Conservation (phyloP, 352 stramenopile species). For the Albugo laibachii region DNA sequence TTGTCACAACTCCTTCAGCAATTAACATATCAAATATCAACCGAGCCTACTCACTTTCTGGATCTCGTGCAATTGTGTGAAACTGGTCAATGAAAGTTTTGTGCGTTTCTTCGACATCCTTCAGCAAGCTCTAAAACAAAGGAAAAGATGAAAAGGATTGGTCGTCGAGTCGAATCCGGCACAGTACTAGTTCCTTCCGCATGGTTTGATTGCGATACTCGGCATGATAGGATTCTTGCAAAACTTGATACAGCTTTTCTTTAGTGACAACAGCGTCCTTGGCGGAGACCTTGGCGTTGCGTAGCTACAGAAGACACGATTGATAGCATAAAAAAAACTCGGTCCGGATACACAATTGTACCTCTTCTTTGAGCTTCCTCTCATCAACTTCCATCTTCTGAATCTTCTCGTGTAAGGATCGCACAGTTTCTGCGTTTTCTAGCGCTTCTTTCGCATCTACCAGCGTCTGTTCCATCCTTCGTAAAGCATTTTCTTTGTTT, state of each 20-base stretch:
- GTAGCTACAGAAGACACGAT: conserved; percentile 15
- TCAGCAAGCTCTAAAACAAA: conserved; percentile 1
- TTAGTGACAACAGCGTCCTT: conserved; percentile 32
- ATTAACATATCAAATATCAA: not conserved
- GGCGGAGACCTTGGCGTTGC: conserved; percentile 45
- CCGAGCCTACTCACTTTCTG: conserved; percentile 14
- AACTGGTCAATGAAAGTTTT: conserved; percentile 29
- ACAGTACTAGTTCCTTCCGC: conserved; percentile 24
- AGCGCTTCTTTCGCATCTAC: conserved; percentile 24
- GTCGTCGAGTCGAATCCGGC: not conserved
- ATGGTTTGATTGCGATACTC: conserved; percentile 24
- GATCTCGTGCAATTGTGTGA: conserved; percentile 20
- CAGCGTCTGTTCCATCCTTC: conserved; percentile 20
- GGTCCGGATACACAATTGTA: conserved; percentile 3
- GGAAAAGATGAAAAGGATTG: not conserved
- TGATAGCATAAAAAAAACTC: not conserved
- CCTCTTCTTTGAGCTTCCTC: conserved; percentile 50
- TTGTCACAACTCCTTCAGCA: conserved; percentile 4
- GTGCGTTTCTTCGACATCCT: conserved; percentile 19
- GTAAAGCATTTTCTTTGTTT: conserved; percentile 31
- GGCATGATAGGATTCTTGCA: conserved; percentile 27
- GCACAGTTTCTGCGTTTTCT: conserved; percentile 25
- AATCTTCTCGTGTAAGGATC: conserved; percentile 35
- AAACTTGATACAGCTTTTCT: conserved; percentile 33
- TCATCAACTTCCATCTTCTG: conserved; percentile 33